Percentiles rank a stretch among this genome's conserved stretches.
Conservation (phyloP, 768 basidiomycete species). For the Sarcomyxa edulis region DNA sequence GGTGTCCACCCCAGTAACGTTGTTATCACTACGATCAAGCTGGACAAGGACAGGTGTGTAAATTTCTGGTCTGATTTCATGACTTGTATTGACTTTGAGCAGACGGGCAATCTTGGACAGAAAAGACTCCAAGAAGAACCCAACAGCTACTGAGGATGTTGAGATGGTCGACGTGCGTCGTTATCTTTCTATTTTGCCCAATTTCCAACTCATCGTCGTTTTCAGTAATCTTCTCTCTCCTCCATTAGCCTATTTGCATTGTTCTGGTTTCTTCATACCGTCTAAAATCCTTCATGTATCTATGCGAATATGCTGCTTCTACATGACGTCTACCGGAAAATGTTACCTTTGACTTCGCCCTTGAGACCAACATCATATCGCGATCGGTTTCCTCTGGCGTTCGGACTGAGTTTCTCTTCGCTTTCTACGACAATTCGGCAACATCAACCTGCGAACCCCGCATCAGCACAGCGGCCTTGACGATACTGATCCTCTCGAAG, state of each 20-base stretch:
- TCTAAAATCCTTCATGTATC: constrained; percentile 63
- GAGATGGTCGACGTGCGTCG: constrained; percentile 77
- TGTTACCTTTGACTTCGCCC: too few relatives aligned
- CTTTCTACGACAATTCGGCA: too few relatives aligned
- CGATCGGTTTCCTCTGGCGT: too few relatives aligned
- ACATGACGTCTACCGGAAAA: too few relatives aligned
- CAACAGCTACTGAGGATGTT: constrained; percentile 44
- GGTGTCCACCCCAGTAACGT: constrained; percentile 97
- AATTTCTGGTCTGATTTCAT: not conserved
- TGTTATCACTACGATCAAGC: constrained; percentile 87
- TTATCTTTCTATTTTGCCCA: not conserved
- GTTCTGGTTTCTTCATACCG: constrained; percentile 19
- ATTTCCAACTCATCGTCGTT: constrained; percentile 10
- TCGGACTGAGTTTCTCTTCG: too few relatives aligned
- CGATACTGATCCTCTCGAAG: too few relatives aligned
- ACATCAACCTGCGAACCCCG: too few relatives aligned
- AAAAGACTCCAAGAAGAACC: constrained; percentile 72
- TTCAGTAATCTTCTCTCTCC: constrained; percentile 30
- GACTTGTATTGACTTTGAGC: constrained; percentile 5
- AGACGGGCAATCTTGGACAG: constrained; percentile 85
- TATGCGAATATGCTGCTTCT: too few relatives aligned
- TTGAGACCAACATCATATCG: too few relatives aligned
- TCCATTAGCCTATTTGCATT: constrained; percentile 17
- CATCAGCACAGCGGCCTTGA: too few relatives aligned
- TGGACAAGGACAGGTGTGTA: constrained; percentile 81